Evolutionary conservation across 2,329 filamentous ascomycete genomes (phyloP).

Genomic region (Fusarium musae): DNA sequence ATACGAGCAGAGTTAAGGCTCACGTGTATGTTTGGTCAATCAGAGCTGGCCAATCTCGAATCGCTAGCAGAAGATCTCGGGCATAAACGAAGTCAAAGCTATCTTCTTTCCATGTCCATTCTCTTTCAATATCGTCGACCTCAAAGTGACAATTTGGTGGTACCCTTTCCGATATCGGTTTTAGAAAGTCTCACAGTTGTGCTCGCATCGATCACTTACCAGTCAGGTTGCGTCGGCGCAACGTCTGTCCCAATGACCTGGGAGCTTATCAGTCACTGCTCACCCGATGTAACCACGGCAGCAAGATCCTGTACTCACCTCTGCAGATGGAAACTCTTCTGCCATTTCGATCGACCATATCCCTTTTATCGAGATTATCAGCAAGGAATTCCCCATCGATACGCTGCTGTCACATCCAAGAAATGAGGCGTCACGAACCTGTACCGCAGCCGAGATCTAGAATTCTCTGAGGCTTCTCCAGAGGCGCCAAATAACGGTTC

Average conservation of each 20-base stretch:
- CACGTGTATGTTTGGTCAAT: constrained; percentile 51
- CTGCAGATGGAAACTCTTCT: constrained; percentile 43
- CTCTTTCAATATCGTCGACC: constrained; percentile 51
- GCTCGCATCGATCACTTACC: constrained; percentile 3
- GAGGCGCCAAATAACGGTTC: constrained; percentile 38
- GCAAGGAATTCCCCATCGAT: neutral
- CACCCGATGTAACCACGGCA: neutral
- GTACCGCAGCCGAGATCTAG: constrained; percentile 49
- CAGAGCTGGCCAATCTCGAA: constrained; percentile 47
- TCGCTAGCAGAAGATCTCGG: constrained; percentile 46
- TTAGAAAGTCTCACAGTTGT: neutral
- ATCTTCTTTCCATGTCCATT: constrained; percentile 52
- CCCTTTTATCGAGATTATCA: neutral
- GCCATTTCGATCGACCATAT: constrained; percentile 53
- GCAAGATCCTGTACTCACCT: constrained; percentile 12
- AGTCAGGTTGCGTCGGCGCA: constrained; percentile 36
- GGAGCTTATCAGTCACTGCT: neutral
- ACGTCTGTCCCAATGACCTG: constrained; percentile 39
- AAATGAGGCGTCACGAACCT: constrained; percentile 23
- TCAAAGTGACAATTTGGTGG: constrained; percentile 52
- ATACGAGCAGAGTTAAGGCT: rapidly evolving
- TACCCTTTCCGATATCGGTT: constrained; percentile 43
- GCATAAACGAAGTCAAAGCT: constrained; percentile 51
- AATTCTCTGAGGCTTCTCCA: constrained; percentile 42
- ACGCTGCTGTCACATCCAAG: too few species aligned